phyloP scores from a whole-genome alignment of 441 rosid genomes.

The Pelargonium fulgidum region DNA sequence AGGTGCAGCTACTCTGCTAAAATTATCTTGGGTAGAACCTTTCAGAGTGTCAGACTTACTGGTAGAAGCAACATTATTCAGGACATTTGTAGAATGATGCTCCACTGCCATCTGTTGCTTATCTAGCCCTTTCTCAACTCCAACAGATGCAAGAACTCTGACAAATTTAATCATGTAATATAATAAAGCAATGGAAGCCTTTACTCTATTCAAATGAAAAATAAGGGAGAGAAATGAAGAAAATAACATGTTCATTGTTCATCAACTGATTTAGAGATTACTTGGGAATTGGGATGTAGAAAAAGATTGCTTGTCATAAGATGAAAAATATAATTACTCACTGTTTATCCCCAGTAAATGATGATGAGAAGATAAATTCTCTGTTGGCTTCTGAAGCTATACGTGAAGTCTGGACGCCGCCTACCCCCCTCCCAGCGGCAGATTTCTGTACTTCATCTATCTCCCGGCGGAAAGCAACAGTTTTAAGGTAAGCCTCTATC shows the following conservation, averaged over 20 bases:
- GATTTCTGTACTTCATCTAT: constrained; percentile 87
- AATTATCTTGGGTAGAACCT: constrained; percentile 35
- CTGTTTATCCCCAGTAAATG: constrained; percentile 87
- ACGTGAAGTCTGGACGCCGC: constrained; percentile 83
- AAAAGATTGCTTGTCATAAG: constrained; percentile 5
- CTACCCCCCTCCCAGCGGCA: constrained; percentile 77
- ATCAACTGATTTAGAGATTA: constrained; percentile 4
- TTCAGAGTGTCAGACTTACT: constrained; percentile 33
- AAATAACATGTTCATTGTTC: constrained; percentile 3
- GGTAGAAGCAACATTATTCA: constrained; percentile 25
- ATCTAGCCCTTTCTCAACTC: constrained; percentile 39
- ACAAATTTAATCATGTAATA: constrained; percentile 20
- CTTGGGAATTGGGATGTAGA: neutral
- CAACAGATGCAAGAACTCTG: constrained; percentile 61
- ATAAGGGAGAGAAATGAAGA: neutral
- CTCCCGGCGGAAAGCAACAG: constrained; percentile 92
- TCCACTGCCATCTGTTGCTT: constrained; percentile 26
- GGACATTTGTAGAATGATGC: constrained; percentile 31
- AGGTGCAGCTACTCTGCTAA: constrained; percentile 12
- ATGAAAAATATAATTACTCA: constrained; percentile 33
- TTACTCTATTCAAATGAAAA: constrained; percentile 1
- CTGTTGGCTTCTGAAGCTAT: constrained; percentile 95
- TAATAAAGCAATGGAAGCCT: constrained; percentile 18
- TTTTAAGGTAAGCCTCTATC: constrained; percentile 87
- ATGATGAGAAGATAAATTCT: constrained; percentile 87